These are phyloP conservation scores for Candida anglica DNA, from an alignment of 805 yeast genomes.

Conservation along the genomic window DNA sequence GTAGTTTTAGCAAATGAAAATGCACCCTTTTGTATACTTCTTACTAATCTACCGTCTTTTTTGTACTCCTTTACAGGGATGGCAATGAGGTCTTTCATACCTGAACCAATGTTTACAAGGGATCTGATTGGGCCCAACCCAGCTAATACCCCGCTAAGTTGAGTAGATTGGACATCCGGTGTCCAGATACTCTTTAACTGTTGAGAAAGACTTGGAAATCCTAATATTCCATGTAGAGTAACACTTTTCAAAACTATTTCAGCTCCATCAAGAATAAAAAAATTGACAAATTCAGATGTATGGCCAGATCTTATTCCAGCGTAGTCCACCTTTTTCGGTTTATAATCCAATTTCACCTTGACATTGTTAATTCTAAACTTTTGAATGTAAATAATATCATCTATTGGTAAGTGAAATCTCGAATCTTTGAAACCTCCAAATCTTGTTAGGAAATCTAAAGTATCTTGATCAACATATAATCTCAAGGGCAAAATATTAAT, in stretches of 20 bases:
- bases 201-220: conserved; percentile 57
- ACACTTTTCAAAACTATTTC: conserved; percentile 60
- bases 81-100: conserved; percentile 67
- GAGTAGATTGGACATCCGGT: conserved; percentile 82
- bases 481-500: conserved; percentile 68
- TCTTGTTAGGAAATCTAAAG: conserved; percentile 75
- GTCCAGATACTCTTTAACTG: conserved; percentile 72
- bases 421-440: conserved; percentile 78
- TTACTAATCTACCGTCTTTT: conserved; percentile 64
- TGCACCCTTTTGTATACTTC: conserved; percentile 75
- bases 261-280: conserved; percentile 86
- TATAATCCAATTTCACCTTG: conserved; percentile 74
- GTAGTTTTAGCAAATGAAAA: conserved; percentile 71
- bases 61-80: conserved; percentile 73
- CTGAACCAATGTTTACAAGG: conserved; percentile 71
- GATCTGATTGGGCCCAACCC: conserved; percentile 84
- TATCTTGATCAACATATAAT: conserved; percentile 88
- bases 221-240: conserved; percentile 70
- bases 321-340: conserved; percentile 85
- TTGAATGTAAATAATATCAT: conserved; percentile 66
- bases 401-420: conserved; percentile 61
- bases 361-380: conserved; percentile 60
- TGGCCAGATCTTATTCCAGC: conserved; percentile 84
- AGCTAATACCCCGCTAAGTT: conserved; percentile 72
- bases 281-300: conserved; percentile 80